A percentile compares a stretch with the other conserved stretches of the same genome.
phyloP scores from a whole-genome alignment of 805 yeast genomes.

The Wickerhamomyces tratensis region DNA sequence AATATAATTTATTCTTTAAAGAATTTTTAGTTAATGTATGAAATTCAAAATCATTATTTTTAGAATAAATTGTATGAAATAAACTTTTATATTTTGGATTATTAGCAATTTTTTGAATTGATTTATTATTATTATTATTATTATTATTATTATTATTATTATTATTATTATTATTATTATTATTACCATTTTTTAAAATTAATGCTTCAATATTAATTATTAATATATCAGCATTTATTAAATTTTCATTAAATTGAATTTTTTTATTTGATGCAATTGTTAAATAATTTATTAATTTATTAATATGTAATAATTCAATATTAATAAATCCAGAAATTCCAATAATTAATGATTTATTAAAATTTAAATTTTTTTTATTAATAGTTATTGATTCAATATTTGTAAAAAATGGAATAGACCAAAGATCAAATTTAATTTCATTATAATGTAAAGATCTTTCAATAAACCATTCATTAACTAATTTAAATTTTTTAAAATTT shows the following conservation, averaged over 20 bases:
- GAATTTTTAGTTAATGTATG: constrained; percentile 17
- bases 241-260: constrained; percentile 26
- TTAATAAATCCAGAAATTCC: constrained; percentile 72
- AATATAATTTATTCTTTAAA: constrained; percentile 43
- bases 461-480: constrained; percentile 73
- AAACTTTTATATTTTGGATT: neutral
- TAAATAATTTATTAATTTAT: constrained; percentile 46
- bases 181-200: too few relatives aligned
- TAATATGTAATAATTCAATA: constrained; percentile 61
- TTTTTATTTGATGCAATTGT: constrained; percentile 31
- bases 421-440: constrained; percentile 37
- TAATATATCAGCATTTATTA: constrained; percentile 44
- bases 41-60: constrained; percentile 15
- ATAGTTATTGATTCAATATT: constrained; percentile 15
- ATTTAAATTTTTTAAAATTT: constrained; percentile 9
- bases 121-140: constrained; percentile 12
- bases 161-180: constrained; percentile 16
- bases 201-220: constrained; percentile 35
- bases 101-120: constrained; percentile 12
- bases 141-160: constrained; percentile 25
- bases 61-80: neutral
- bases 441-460: constrained; percentile 63
- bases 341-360: neutral
- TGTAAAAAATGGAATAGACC: constrained; percentile 45
- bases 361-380: too few relatives aligned